Evolutionary conservation across 345 rosid genomes (phyloP), one percentile per base, ranked within the genome.

Genomic region (Gossypioides kirkii): DNA sequence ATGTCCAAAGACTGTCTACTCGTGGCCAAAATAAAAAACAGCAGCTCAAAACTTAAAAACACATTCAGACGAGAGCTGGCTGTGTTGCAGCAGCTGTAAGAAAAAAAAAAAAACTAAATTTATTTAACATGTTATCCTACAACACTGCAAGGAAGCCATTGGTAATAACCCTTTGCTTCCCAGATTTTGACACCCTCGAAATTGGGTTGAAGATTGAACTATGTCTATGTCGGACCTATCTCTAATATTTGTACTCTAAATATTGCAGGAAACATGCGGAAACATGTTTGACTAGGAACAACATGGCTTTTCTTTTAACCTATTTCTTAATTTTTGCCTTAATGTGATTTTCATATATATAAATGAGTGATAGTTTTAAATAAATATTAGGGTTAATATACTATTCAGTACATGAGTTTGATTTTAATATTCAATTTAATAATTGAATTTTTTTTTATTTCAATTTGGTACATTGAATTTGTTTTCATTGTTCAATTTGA

Each of bases 91-190:
- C 46, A 62, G 47, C 7, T 32, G 45, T 62, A 62, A n/a, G n/a
- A n/a, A 38, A 63, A 38, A 62, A 7, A 5, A 5, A 38, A 62
- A 38, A 63, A 8, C 20, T 4, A 25, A n/a, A 8, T 2, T 41
- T 17, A 16, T 52, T 52, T 26, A 10, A 10, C 17, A 59, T 22
- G 66, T 71, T 55, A 11, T 45, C 26, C 75, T 53, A 26, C 41
- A 49, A 17, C 53, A 49, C 5, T 1, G 36, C 9, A 26, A 4
- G 32, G 69, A 47, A 61, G 14, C 68, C 63, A 9, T 69, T 38
- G 70, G 56, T 76, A 38, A 42, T 12, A 61, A 14, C 18, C 38
- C 70, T 28, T 17, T 69, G 78, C 52, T 25, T 74, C 72, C 66
- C 50, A 63, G 32, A 52, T 41, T 18, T 32, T 36, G 22, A 36